Base-by-base conservation (phyloP, 331 rosid species). In the Telfairia occidentalis region DNA sequence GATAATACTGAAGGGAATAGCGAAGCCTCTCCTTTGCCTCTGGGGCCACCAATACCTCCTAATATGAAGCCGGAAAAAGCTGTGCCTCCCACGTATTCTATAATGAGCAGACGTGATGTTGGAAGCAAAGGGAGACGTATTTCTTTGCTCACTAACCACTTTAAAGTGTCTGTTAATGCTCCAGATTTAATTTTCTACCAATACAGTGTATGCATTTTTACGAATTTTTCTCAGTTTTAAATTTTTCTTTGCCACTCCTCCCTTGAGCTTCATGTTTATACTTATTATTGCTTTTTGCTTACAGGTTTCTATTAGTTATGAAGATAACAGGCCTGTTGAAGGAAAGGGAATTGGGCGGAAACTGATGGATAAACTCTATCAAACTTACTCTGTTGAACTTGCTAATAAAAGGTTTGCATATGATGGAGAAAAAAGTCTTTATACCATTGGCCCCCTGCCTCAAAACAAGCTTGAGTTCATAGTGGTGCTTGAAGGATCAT, bases 121-220 rank as follows among this genome's bases (percentile, higher is more conserved):
- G 97, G 98, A 58, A 86, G 81, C 53, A 23, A 75, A 11, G 98
- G 97, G 69, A 74, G 80, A 71, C 50, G 4, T 48, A 78, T 89
- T 64, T 38, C 81, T 28, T 85, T 91, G 87, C 89, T 85, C 5
- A 64, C 89, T 45, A 94, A 94, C 78, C 89, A 89, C 84, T 94
- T 91, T 53, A 81, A 82, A 82, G 97, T 88, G 71, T 78, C 88
- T 45, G 74, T 83, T 35, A 74, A 67, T 71, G 82, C 45, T 75
- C 86, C 86, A 5, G 91, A 94, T 82, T 89, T 96, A 46, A 76
- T 83, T 10, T 94, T 94, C 88, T 91, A 82, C 83, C 98, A 91
- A 84, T 94, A 94, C 76, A 84, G 64, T 83, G 98, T 94, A 88
- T 74, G 96, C 73, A 53, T 69, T 48, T 48, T 43, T 4, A 16